Evolutionary conservation across 192 early-diverging fungal species (phyloP), one percentile per base, ranked within the genome.

Genomic region (Gamsiella multidivaricata): DNA sequence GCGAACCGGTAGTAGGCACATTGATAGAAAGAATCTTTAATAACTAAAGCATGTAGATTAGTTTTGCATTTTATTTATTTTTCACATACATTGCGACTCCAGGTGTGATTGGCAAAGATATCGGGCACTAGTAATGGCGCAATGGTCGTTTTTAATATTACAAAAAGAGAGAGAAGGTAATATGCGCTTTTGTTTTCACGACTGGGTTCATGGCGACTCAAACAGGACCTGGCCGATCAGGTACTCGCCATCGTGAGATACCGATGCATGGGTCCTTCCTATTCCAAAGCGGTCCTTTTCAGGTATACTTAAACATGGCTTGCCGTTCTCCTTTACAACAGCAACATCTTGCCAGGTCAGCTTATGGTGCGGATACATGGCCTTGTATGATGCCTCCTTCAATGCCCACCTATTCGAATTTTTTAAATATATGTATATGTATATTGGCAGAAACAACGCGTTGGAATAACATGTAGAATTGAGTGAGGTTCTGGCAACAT

Each of bases 181-280:
- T 39, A 39, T 39, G 7, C 12, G 37, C 12, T 39, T 39, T 39
- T 39, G 37, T n/a, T n/a, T n/a, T n/a, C n/a, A n/a, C n/a, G n/a
- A n/a, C n/a, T n/a, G n/a, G n/a, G n/a, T n/a, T n/a, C 45, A 59
- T 17, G 50, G 47, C 0, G 39, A 37, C 65, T 94, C 91, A 20
- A 93, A 80, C 18, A 93, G 36, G 15, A 91, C 91, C 61, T 89
- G 83, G 5, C 90, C 89, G 33, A 91, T 82, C 12, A 86, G 81
- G 80, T 91, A 93, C 34, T 93, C 91, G 12, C 91, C 91, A 76
- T 94, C 93, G 70, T 94, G 93, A n/a, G 91, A 88, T n/a, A 93
- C 79, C 7, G 87, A 86, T 5, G 86, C 61, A 72, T 92, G 89
- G 18, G 83, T 41, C 26, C 67, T 76, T 14, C 61, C 61, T 5